These are phyloP conservation scores for Nyctanthes arbortristis DNA, from an alignment of 257 asterid genomes.

Conservation along the genomic window DNA sequence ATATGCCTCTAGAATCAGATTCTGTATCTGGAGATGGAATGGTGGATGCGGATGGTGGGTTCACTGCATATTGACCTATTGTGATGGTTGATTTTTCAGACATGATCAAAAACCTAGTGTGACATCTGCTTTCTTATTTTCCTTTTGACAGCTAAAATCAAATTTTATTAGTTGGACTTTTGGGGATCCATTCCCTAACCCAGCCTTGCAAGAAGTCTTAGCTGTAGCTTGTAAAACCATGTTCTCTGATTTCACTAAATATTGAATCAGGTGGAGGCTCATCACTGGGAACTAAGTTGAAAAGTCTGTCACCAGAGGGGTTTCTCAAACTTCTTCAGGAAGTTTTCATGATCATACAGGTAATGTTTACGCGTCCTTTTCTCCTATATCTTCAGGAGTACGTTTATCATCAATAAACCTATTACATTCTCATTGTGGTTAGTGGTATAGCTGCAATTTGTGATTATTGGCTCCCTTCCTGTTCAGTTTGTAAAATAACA, in stretches of 20 bases:
- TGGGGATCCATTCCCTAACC: slow-evolving; percentile 9
- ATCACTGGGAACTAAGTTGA: slow-evolving; percentile 84
- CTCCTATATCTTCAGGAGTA: slow-evolving; percentile 22
- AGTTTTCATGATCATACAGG: slow-evolving; percentile 88
- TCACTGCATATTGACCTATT: slow-evolving; percentile 17
- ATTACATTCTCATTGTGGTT: not conserved
- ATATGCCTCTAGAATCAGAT: slow-evolving; percentile 77
- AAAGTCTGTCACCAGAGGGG: slow-evolving; percentile 83
- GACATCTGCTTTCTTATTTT: not conserved
- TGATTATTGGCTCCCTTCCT: not conserved
- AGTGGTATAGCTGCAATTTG: not conserved
- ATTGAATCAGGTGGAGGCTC: slow-evolving; percentile 80
- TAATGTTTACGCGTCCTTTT: slow-evolving; percentile 55
- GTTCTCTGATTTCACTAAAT: slow-evolving; percentile 16
- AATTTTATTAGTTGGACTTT: slow-evolving; percentile 13
- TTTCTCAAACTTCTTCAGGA: slow-evolving; percentile 87
- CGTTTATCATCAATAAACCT: not conserved
- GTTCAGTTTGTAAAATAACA: slow-evolving; percentile 11
- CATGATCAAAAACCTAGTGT: not conserved
- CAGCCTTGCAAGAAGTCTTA: slow-evolving; percentile 3
- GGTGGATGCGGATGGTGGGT: slow-evolving; percentile 82
- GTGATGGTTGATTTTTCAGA: slow-evolving; percentile 18
- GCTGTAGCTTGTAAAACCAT: not conserved
- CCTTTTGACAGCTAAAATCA: not conserved
- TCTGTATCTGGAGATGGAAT: slow-evolving; percentile 74